Evolutionary conservation across 805 yeast species (phyloP).

Genomic region (Hanseniaspora lachancei): DNA sequence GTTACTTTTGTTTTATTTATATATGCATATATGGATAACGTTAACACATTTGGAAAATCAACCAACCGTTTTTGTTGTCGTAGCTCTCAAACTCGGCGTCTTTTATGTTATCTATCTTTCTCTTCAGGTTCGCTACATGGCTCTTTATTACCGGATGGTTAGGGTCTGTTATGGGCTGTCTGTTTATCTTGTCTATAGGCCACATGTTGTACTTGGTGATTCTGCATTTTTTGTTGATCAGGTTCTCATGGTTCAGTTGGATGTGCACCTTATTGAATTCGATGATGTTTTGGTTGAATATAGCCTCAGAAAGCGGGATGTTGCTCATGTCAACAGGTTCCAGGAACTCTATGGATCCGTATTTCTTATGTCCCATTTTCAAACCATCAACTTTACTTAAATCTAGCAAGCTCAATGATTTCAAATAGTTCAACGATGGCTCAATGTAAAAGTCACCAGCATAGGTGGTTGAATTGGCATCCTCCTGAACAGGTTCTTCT

Average conservation of each 20-base stretch:
- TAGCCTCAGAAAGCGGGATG: conserved; percentile 46
- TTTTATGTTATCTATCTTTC: conserved; percentile 31
- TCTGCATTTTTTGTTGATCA: conserved; percentile 63
- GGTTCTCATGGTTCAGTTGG: conserved; percentile 57
- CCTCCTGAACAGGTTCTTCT: conserved; percentile 20
- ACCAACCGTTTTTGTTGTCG: conserved; percentile 61
- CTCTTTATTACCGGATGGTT: conserved; percentile 55
- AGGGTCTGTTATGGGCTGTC: conserved; percentile 63
- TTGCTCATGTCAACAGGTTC: conserved; percentile 74
- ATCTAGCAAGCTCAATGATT: conserved; percentile 45
- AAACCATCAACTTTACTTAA: conserved; percentile 51
- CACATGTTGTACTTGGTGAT: conserved; percentile 68
- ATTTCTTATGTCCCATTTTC: conserved; percentile 59
- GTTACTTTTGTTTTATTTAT: background rate
- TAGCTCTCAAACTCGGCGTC: conserved; percentile 53
- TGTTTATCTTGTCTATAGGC: conserved; percentile 62
- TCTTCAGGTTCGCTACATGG: conserved; percentile 57
- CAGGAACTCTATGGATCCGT: conserved; percentile 64
- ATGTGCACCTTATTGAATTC: conserved; percentile 48
- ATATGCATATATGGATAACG: background rate
- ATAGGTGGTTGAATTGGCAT: conserved; percentile 34
- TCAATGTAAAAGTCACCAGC: conserved; percentile 78
- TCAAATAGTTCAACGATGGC: conserved; percentile 57
- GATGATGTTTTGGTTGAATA: conserved; percentile 54
- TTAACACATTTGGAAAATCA: conserved; percentile 35